Percentiles rank a stretch among this genome's conserved stretches.
phyloP scores from a whole-genome alignment of 495 filamentous ascomycete genomes.

The Xylaria sp. region DNA sequence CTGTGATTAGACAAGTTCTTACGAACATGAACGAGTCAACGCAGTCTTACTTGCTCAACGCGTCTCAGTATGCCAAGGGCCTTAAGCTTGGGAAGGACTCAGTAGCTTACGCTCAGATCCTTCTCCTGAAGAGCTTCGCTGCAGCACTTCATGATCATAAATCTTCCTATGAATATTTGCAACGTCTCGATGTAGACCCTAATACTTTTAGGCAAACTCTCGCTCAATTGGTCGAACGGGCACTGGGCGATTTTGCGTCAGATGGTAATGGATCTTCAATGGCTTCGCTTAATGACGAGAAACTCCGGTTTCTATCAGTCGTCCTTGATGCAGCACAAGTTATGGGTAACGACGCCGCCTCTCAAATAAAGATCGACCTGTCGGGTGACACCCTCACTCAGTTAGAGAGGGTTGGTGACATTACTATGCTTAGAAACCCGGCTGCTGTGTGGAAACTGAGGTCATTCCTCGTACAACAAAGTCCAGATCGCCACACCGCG shows the following conservation, averaged over 20 bases:
- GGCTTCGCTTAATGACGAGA: constrained; percentile 16
- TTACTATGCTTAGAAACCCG: constrained; percentile 36
- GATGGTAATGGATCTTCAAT: constrained; percentile 19
- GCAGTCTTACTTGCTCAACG: constrained; percentile 32
- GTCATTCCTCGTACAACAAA: constrained; percentile 46
- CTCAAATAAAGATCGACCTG: constrained; percentile 20
- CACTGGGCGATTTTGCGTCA: constrained; percentile 30
- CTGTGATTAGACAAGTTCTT: constrained; percentile 38
- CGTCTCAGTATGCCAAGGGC: constrained; percentile 31
- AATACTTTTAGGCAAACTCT: constrained; percentile 31
- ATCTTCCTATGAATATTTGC: constrained; percentile 18
- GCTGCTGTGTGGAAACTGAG: constrained; percentile 48
- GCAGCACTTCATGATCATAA: constrained; percentile 27
- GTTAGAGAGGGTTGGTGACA: constrained; percentile 39
- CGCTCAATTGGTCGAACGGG: constrained; percentile 25
- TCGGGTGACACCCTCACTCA: constrained; percentile 30
- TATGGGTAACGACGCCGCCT: background rate
- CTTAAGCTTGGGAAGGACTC: constrained; percentile 21
- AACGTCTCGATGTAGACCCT: constrained; percentile 22
- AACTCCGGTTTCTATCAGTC: constrained; percentile 24
- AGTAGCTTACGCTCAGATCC: constrained; percentile 27
- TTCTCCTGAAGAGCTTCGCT: constrained; percentile 34
- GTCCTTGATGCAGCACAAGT: constrained; percentile 33
- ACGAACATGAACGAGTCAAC: constrained; percentile 30
- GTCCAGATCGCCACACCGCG: constrained; percentile 30